A percentile compares a stretch with the other conserved stretches of the same genome.
These are phyloP conservation scores for Sutorius eximius DNA, from an alignment of 1,284 basidiomycete species.

Conservation along the genomic window DNA sequence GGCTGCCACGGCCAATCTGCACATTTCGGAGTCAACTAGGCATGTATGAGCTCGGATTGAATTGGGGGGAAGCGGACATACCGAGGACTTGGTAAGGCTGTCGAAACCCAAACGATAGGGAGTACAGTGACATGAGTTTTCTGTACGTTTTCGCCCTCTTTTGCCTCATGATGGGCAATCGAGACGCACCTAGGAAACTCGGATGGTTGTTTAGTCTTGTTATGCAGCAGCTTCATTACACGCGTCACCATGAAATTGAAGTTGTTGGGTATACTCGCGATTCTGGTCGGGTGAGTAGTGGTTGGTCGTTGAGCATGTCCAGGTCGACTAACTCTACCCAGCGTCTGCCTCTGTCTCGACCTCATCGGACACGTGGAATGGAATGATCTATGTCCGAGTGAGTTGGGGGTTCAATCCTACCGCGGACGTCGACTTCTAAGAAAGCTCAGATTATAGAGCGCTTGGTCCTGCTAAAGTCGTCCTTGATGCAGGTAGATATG, in stretches of 20 bases:
- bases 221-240: slow-evolving; percentile 5
- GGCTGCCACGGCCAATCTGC: slow-evolving; percentile 64
- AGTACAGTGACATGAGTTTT: slow-evolving; percentile 89
- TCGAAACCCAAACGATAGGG: slow-evolving; percentile 82
- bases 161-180: slow-evolving; percentile 69
- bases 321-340: slow-evolving; percentile 18
- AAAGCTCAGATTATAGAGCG: slow-evolving; percentile 39
- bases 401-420: slow-evolving; percentile 18
- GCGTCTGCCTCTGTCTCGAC: slow-evolving; percentile 47
- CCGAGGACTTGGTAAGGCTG: slow-evolving; percentile 89
- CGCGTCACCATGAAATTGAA: slow-evolving; percentile 20
- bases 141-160: slow-evolving; percentile 91
- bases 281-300: slow-evolving; percentile 18
- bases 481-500: slow-evolving; percentile 57
- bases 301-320: neutral
- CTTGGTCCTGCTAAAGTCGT: slow-evolving; percentile 60
- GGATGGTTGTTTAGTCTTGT: slow-evolving; percentile 28
- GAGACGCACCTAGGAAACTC: neutral
- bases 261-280: slow-evolving; percentile 7
- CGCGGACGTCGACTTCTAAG: slow-evolving; percentile 1
- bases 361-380: slow-evolving; percentile 59
- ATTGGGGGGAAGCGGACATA: slow-evolving; percentile 36
- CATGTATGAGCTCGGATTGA: slow-evolving; percentile 18
- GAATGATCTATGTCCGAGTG: slow-evolving; percentile 66
- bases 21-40: slow-evolving; percentile 85